phyloP scores from a whole-genome alignment of 768 basidiomycete species.

The Phaffia australis region DNA sequence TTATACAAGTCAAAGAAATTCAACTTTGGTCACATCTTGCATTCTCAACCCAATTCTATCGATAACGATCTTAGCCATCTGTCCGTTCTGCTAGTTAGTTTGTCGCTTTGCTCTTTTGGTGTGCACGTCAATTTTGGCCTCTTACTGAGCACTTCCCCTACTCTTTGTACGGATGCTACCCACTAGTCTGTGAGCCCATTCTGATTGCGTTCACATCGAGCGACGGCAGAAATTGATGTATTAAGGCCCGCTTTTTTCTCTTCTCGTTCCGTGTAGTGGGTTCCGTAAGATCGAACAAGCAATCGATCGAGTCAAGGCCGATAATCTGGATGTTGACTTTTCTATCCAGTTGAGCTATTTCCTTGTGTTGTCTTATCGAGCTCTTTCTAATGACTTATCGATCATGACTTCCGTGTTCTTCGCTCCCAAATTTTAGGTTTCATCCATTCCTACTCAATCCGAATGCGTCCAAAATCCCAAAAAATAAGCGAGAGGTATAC shows the following conservation, averaged over 20 bases:
- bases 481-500: conserved; percentile 28
- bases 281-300: conserved; percentile 10
- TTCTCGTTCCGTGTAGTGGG: not conserved
- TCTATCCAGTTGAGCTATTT: conserved; percentile 1
- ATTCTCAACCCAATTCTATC: not conserved
- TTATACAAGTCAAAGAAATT: not conserved
- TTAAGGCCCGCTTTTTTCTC: not conserved
- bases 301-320: not conserved
- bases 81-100: conserved; percentile 14
- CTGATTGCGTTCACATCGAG: not conserved
- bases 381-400: not conserved
- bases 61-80: conserved; percentile 7
- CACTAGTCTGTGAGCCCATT: not conserved
- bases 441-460: conserved; percentile 45
- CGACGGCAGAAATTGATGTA: not conserved
- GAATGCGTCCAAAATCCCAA: conserved; percentile 35
- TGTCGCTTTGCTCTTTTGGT: not conserved
- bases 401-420: conserved; percentile 30
- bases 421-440: conserved; percentile 43
- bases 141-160: not conserved
- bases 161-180: not conserved
- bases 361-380: not conserved
- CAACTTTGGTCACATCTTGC: not conserved
- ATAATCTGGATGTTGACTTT: not conserved
- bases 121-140: not conserved